A percentile compares a stretch with the other conserved stretches of the same genome.
Evolutionary conservation across 371 early-diverging fungal genomes (phyloP).

Genomic region (Funneliformis caledonium): DNA sequence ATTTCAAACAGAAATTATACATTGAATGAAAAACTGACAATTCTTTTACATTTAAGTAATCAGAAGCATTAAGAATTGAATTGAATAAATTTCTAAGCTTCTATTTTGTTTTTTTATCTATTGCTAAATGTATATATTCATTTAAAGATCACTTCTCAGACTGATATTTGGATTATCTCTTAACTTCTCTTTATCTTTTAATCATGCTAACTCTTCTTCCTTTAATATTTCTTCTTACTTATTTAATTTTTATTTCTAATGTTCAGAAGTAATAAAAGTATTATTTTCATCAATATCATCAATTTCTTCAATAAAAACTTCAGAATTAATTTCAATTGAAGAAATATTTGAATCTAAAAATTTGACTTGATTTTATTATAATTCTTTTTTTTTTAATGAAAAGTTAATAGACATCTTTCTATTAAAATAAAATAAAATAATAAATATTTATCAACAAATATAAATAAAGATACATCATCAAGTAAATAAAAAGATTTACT

Average conservation of each 20-base stretch:
- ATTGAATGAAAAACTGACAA: too few species aligned
- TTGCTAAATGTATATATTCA: slow-evolving; percentile 25
- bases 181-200: slow-evolving; percentile 10
- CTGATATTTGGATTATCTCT: background rate
- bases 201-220: background rate
- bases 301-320: too few species aligned
- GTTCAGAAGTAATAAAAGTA: background rate
- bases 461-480: too few species aligned
- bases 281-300: background rate
- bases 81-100: slow-evolving; percentile 1
- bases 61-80: background rate
- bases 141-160: slow-evolving; percentile 23
- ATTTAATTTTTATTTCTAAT: slow-evolving; percentile 16
- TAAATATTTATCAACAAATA: too few species aligned
- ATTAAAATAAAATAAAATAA: too few species aligned
- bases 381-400: slow-evolving; percentile 17
- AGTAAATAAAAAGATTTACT: too few species aligned
- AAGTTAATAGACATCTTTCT: slow-evolving; percentile 12
- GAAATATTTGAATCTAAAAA: too few species aligned
- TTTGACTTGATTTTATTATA: too few species aligned
- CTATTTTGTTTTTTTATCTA: slow-evolving; percentile 24
- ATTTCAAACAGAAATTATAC: too few species aligned
- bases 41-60: background rate
- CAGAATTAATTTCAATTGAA: background rate
- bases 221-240: slow-evolving; percentile 26